phyloP scores from a whole-genome alignment of 2,329 filamentous ascomycete genomes.

The Huntiella decipiens region DNA sequence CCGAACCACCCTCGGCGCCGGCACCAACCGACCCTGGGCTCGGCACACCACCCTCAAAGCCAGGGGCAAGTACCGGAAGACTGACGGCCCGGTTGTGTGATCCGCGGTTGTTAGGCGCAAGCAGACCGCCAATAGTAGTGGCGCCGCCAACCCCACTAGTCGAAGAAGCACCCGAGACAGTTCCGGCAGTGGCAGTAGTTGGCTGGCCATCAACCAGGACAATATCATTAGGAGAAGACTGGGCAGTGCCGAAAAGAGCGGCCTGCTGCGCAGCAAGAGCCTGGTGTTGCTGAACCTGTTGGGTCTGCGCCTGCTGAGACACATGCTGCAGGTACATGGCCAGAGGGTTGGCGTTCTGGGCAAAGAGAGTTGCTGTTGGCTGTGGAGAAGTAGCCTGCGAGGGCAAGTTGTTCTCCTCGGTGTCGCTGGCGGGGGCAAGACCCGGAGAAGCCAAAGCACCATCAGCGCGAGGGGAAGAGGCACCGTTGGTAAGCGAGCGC shows the following conservation, averaged over 20 bases:
- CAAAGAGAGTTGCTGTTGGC: conserved; percentile 57
- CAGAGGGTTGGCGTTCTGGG: conserved; percentile 68
- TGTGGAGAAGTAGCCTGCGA: conserved; percentile 36
- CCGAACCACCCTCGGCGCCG: conserved; percentile 20
- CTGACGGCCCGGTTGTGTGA: conserved; percentile 71
- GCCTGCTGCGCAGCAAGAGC: conserved; percentile 58
- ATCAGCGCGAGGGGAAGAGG: conserved; percentile 49
- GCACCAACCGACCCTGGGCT: conserved; percentile 22
- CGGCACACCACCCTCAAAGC: conserved; percentile 39
- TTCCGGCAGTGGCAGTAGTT: conserved; percentile 46
- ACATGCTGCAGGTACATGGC: conserved; percentile 86
- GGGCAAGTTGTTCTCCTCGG: conserved; percentile 27
- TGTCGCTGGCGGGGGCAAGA: conserved; percentile 21
- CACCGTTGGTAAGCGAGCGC: conserved; percentile 53
- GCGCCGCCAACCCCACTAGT: conserved; percentile 35
- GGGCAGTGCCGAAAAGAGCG: conserved; percentile 58
- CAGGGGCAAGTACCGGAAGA: conserved; percentile 52
- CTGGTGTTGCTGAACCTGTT: conserved; percentile 58
- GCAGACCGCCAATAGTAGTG: conserved; percentile 56
- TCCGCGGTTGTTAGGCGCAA: conserved; percentile 46
- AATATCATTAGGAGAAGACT: conserved; percentile 37
- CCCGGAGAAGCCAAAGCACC: conserved; percentile 37
- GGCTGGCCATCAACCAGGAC: conserved; percentile 37
- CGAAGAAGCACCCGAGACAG: conserved; percentile 44
- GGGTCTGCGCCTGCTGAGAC: conserved; percentile 50